A percentile compares a stretch with the other conserved stretches of the same genome.
phyloP scores from a whole-genome alignment of 2,329 filamentous ascomycete species.

The Aspergillus puulaauensis region DNA sequence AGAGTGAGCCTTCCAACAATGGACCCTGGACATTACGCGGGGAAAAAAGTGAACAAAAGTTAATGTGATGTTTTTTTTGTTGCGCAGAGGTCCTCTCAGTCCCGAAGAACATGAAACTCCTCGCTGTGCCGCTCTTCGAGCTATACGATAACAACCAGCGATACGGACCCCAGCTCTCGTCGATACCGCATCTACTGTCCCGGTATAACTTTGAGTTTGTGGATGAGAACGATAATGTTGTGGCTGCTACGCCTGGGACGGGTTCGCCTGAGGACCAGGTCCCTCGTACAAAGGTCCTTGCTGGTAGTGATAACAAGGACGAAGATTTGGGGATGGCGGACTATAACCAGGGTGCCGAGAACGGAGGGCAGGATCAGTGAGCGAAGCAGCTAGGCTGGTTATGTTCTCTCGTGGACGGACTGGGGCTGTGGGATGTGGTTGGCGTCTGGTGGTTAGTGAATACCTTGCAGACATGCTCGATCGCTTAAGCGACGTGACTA shows the following conservation, averaged over 20 bases:
- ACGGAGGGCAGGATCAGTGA: conserved; percentile 21
- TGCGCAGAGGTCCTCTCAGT: conserved; percentile 83
- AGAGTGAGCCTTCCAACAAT: conserved; percentile 62
- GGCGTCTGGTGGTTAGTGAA: background rate
- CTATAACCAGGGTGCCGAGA: conserved; percentile 23
- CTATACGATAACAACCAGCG: conserved; percentile 95
- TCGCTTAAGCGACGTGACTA: background rate
- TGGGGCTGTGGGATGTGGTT: background rate
- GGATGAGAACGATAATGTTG: conserved; percentile 85
- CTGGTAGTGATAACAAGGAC: conserved; percentile 41
- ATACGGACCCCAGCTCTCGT: conserved; percentile 93
- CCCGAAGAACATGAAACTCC: conserved; percentile 99
- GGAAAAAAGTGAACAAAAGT: background rate
- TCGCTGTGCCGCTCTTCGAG: conserved; percentile 95
- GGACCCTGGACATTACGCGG: too few relatives aligned
- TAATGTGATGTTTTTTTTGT: background rate
- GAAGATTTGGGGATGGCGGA: conserved; percentile 41
- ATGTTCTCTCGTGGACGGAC: background rate
- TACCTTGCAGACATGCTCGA: background rate
- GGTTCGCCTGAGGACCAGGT: conserved; percentile 58
- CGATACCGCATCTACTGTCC: conserved; percentile 91
- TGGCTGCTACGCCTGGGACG: conserved; percentile 77
- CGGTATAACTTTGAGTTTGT: conserved; percentile 98
- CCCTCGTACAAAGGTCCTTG: conserved; percentile 66
- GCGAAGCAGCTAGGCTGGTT: background rate